Evolutionary conservation across 2,329 filamentous ascomycete species (phyloP), one percentile per base, ranked within the genome.

Genomic region (Diplodia scrobiculata): DNA sequence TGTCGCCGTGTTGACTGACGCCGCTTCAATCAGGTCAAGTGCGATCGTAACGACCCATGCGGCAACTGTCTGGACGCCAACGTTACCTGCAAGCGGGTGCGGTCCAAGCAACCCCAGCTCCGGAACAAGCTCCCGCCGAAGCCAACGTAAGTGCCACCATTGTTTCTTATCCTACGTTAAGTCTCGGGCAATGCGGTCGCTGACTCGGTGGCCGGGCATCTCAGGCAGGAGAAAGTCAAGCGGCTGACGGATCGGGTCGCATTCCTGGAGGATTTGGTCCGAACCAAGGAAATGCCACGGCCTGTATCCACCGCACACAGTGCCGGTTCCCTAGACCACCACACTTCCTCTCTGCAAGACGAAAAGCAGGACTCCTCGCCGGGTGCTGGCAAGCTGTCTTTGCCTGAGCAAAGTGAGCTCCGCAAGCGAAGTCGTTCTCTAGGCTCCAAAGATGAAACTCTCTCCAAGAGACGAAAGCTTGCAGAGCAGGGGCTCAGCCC

Each of bases 41-140:
- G 55, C n/a, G 55, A 60, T 41, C 55, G 55, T 4, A 60, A 60
- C 41, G 21, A 60, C 14, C 55, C 55, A 14, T 60, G 55, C 19
- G 55, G 55, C n/a, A 60, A 60, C 29, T 60, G 55, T 17, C 34
- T 60, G 41, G 55, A 60, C 27, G 41, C 55, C 41, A 50, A 60
- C 34, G 55, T 60, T 36, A 34, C 55, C 21, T 60, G 55, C 55
- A n/a, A 17, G 19, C 41, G 55, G 14, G 55, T 34, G 6, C 55
- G 55, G n/a, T 50, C 55, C 17, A 34, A 34, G 34, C 55, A 60
- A n/a, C 41, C 55, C 13, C 55, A 36, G 5, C 41, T 27, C 13
- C 55, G 55, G 17, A 48, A 50, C 55, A 60, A 34, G 38, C 27
- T 41, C 34, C 27, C 17, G 6, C 55, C 41, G 27, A 60, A 60